Evolutionary conservation across 192 early-diverging fungal species (phyloP).

Genomic region (Entophlyctis helioformis): DNA sequence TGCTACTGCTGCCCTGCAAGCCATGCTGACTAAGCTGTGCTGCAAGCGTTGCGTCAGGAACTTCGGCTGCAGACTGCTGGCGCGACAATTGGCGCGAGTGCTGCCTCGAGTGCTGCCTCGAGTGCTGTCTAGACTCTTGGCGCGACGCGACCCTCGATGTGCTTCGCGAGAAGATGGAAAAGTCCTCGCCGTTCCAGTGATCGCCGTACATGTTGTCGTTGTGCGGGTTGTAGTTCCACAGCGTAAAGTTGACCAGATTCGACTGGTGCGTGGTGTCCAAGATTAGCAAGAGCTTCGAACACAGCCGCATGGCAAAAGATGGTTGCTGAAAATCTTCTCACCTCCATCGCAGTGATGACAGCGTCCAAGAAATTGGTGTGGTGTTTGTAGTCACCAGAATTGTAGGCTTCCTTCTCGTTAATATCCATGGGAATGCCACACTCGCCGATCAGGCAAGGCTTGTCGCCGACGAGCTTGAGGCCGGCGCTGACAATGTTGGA

Average conservation of each 20-base stretch:
- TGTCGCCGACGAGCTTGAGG: constrained; percentile 41
- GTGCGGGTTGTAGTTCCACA: constrained; percentile 78
- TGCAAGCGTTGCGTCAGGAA: not conserved
- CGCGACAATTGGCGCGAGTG: not conserved
- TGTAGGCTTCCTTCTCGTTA: constrained; percentile 40
- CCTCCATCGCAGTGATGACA: constrained; percentile 59
- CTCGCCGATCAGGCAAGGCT: constrained; percentile 65
- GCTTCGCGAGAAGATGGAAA: constrained; percentile 52
- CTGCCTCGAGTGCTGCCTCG: not conserved
- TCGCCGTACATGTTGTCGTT: constrained; percentile 72
- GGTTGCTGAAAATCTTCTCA: not conserved
- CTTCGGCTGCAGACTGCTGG: constrained; percentile 1
- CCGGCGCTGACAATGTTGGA: constrained; percentile 50
- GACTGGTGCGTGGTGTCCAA: no score
- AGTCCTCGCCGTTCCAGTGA: constrained; percentile 80
- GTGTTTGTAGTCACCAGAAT: constrained; percentile 54
- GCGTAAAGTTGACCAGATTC: constrained; percentile 66
- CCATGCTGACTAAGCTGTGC: not conserved
- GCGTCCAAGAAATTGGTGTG: constrained; percentile 70
- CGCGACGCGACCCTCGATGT: constrained; percentile 3
- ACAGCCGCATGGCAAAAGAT: no score
- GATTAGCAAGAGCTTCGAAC: no score
- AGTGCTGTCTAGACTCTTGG: not conserved
- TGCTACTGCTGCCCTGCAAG: no score
- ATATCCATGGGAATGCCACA: constrained; percentile 83